These are phyloP conservation scores for Saccharum officinarum DNA, from an alignment of 176 grass and related monocot species.

Conservation along the genomic window DNA sequence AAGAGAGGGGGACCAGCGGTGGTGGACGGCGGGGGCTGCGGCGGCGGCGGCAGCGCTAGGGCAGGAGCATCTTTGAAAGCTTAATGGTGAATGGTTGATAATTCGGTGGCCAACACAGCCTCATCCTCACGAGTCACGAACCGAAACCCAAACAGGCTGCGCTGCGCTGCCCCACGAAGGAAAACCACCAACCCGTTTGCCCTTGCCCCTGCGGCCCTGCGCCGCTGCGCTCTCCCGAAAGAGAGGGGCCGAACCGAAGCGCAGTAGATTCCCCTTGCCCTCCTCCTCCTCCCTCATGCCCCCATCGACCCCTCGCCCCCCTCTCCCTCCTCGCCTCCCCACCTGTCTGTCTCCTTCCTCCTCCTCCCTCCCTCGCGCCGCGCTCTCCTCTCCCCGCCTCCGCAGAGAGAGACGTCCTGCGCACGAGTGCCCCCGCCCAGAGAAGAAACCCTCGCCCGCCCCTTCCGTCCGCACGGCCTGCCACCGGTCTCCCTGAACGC, in stretches of 20 bases:
- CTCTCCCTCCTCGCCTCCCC: conserved; percentile 5
- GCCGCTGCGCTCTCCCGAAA: not conserved
- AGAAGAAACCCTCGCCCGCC: not conserved
- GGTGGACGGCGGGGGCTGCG: too few species aligned
- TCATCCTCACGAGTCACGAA: not conserved
- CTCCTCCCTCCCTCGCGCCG: not conserved
- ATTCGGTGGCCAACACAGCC: not conserved
- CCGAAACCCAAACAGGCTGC: not conserved
- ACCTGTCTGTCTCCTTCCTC: conserved; percentile 25
- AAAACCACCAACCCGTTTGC: conserved; percentile 8
- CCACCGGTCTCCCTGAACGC: not conserved
- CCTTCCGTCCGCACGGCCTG: not conserved
- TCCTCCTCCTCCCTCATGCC: too few species aligned
- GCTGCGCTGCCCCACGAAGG: not conserved
- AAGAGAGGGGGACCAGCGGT: too few species aligned
- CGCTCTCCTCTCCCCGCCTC: not conserved
- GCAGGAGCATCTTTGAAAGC: too few species aligned
- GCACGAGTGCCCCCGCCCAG: not conserved
- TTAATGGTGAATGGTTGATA: too few species aligned
- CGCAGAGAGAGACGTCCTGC: not conserved
- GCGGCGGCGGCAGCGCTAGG: too few species aligned
- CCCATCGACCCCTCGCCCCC: not conserved
- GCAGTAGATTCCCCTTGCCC: conserved; percentile 30
- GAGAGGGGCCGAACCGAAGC: not conserved
- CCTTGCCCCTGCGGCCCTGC: not conserved